These are phyloP conservation scores for Colletotrichum camelliae DNA, from an alignment of 2,329 filamentous ascomycete species.

Conservation along the genomic window DNA sequence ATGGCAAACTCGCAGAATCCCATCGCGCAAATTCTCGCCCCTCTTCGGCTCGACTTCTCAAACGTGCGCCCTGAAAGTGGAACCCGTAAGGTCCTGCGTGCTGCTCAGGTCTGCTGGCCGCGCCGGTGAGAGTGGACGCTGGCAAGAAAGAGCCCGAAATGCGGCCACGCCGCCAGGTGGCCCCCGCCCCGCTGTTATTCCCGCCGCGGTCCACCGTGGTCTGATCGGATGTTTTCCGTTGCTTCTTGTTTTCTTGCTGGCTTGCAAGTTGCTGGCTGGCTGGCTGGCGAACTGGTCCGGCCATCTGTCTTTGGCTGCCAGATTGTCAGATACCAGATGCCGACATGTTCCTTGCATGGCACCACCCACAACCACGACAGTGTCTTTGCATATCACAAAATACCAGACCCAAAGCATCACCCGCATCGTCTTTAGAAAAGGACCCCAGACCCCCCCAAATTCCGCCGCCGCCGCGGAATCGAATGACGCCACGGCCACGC, in stretches of 20 bases:
- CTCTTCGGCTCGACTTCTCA: not conserved
- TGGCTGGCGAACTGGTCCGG: not conserved
- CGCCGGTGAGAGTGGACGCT: not conserved
- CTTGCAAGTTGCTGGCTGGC: not conserved
- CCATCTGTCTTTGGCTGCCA: not conserved
- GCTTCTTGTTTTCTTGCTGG: not conserved
- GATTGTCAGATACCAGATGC: not conserved
- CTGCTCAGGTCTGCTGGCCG: not conserved
- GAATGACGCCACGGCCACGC: not conserved
- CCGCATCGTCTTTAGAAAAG: not conserved
- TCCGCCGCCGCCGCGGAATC: not conserved
- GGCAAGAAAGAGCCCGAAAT: constrained; percentile 14
- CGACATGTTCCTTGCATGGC: not conserved
- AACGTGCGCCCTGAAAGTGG: constrained; percentile 1
- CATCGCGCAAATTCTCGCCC: constrained; percentile 12
- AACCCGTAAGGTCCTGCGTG: not conserved
- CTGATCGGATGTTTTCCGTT: constrained; percentile 20
- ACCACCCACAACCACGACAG: not conserved
- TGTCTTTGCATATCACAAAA: not conserved
- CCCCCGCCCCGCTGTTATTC: not conserved
- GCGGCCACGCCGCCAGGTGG: constrained; percentile 9
- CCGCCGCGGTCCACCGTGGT: constrained; percentile 2
- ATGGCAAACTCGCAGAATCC: not conserved
- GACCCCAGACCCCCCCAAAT: not conserved
- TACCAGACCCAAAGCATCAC: not conserved